Percentiles rank a stretch among this genome's conserved stretches.
phyloP scores from a whole-genome alignment of 2,329 filamentous ascomycete genomes.

The Aspergillus sp. region DNA sequence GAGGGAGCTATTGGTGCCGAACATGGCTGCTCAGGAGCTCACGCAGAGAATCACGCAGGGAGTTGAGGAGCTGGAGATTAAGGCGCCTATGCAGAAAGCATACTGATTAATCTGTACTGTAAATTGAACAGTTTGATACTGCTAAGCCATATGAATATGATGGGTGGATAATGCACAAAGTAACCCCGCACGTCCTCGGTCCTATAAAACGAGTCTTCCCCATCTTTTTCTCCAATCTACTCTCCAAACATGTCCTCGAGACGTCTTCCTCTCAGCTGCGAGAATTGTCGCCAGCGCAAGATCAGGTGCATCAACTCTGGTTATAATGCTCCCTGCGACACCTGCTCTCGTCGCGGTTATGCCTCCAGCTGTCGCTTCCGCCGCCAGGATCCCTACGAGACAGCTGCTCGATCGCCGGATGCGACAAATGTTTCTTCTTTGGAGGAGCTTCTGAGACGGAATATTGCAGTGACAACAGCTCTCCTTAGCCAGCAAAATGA shows the following conservation, averaged over 20 bases:
- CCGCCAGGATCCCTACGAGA: conserved; percentile 1
- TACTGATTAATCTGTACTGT: neutral
- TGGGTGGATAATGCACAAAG: too few species aligned
- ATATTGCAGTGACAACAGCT: neutral
- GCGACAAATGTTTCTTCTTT: neutral
- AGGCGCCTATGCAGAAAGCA: neutral
- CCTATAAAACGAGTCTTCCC: too few species aligned
- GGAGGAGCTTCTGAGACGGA: neutral
- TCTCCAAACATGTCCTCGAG: neutral
- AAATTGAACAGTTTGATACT: neutral
- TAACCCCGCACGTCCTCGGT: too few species aligned
- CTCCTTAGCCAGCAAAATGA: neutral
- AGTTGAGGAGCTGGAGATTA: neutral
- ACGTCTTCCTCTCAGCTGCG: neutral
- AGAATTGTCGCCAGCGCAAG: conserved; percentile 26
- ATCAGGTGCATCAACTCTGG: conserved; percentile 24
- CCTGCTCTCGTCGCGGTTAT: conserved; percentile 24
- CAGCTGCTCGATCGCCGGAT: neutral
- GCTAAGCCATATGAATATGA: too few species aligned
- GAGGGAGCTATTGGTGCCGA: neutral
- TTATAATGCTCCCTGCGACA: conserved; percentile 20
- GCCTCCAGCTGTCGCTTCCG: conserved; percentile 20
- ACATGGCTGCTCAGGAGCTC: neutral
- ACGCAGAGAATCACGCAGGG: neutral
- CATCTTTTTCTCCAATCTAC: too few species aligned